Base-by-base conservation (phyloP, 2,329 filamentous ascomycete genomes). In the Sclerotinia subarctica region DNA sequence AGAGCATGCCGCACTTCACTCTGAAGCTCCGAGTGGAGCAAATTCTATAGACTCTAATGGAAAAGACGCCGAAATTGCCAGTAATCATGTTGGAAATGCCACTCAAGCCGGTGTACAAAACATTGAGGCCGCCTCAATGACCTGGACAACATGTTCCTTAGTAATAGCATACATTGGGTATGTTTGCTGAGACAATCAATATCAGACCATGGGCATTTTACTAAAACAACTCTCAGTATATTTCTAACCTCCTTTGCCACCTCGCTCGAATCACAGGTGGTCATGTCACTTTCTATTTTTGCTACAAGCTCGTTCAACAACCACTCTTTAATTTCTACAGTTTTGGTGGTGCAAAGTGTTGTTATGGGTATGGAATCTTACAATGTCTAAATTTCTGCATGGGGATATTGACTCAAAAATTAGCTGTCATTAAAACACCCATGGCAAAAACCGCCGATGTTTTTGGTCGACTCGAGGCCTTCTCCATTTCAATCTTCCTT, bases 371-470 rank as follows among this genome's bases (percentile, higher is more conserved):
- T 42, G 47, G 21, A 35, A 10, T 4, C 15, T 10, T n/a, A n/a
- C 38, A 17, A 38, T 24, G 26, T 24, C 24, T n/a, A 10, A 8
- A 81, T 83, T 69, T 79, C 79, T 38, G 82, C 19, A 17, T 42
- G 85, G 52, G 86, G 44, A n/a, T 51, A 44, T 56, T 59, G 32
- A 58, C 21, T 32, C 65, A 70, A 47, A 42, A 62, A 68, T 35
- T 29, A 81, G 84, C 85, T 63, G 83, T 88, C 58, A 83, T 87
- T 73, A 87, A 88, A 71, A 83, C 85, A 3, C 85, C 85, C 13
- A 78, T 84, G 67, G 82, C 82, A 68, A 85, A 84, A 72, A 74
- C 83, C 51, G 80, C 83, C 51, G 82, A 84, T 69, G 80, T 84
- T 51, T 82, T 82, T 74, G 82, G 82, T 46, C 82, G 83, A 57